Percentiles rank a stretch among this genome's conserved stretches.
Evolutionary conservation across 495 filamentous ascomycete species (phyloP).

Genomic region (Viridothelium virens): DNA sequence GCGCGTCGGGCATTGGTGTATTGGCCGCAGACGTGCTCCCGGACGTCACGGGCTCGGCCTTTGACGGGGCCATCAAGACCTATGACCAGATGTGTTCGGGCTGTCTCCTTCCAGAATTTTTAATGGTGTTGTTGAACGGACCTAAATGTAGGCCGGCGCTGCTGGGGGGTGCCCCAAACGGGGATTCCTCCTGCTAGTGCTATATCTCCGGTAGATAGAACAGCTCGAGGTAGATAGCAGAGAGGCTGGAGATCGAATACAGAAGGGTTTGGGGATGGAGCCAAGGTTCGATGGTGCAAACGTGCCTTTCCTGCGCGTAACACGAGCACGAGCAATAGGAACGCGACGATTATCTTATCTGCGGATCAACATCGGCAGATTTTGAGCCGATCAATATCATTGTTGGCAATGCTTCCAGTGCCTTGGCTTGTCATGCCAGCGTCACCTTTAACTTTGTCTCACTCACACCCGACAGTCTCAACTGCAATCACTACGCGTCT

Average conservation of each 20-base stretch:
- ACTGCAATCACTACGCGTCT: no score
- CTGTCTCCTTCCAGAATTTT: not conserved
- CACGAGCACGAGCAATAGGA: not conserved
- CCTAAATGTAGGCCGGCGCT: no score
- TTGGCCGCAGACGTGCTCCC: not conserved
- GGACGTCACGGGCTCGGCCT: not conserved
- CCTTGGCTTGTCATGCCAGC: no score
- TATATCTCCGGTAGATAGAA: not conserved
- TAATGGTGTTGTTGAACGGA: no score
- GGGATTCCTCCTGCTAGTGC: no score
- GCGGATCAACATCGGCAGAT: not conserved
- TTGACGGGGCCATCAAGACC: conserved; percentile 3
- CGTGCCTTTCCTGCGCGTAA: conserved; percentile 7
- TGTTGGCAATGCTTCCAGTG: not conserved
- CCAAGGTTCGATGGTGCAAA: not conserved
- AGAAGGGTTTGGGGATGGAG: not conserved
- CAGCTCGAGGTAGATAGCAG: not conserved
- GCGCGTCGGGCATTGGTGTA: not conserved
- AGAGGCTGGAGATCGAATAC: not conserved
- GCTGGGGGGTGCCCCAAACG: no score
- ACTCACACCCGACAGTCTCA: no score
- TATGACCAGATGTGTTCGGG: not conserved
- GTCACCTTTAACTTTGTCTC: no score
- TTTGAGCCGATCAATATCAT: not conserved
- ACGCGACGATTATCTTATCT: conserved; percentile 9